Percentiles rank a stretch among this genome's conserved stretches.
phyloP scores from a whole-genome alignment of 441 rosid species.

The Rhodomyrtus psidioides region DNA sequence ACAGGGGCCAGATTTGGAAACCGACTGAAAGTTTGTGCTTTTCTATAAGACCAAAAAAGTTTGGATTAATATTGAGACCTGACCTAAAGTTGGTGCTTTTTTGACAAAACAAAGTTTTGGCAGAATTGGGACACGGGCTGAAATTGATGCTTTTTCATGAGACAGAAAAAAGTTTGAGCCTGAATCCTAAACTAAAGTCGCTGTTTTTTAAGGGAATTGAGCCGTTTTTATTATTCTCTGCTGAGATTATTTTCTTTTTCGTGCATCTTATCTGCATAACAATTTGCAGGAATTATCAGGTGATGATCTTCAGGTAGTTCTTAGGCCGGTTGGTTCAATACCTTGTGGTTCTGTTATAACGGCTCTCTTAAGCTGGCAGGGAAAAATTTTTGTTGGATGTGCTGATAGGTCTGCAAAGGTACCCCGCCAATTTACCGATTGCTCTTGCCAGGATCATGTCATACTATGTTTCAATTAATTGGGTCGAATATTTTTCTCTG shows the following conservation, averaged over 20 bases:
- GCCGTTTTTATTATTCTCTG: background rate
- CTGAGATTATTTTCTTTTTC: background rate
- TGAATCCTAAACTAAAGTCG: background rate
- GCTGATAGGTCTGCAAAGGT: constrained; percentile 68
- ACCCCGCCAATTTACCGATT: background rate
- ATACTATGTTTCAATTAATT: background rate
- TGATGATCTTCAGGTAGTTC: constrained; percentile 52
- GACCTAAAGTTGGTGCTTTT: background rate
- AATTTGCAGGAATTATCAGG: constrained; percentile 55
- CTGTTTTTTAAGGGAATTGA: background rate
- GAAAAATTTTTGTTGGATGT: constrained; percentile 73
- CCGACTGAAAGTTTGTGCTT: background rate
- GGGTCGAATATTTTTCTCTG: background rate
- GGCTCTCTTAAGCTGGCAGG: constrained; percentile 57
- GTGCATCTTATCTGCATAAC: background rate
- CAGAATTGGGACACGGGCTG: background rate
- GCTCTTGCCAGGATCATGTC: background rate
- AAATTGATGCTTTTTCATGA: background rate
- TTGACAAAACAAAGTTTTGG: background rate
- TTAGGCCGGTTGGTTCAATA: constrained; percentile 51
- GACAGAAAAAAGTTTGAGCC: background rate
- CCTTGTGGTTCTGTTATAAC: constrained; percentile 56
- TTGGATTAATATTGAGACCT: background rate
- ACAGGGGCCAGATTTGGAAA: background rate
- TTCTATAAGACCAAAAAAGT: background rate